phyloP scores from a whole-genome alignment of 176 grass and related monocot genomes.

The Hsuehochloa calcarea region DNA sequence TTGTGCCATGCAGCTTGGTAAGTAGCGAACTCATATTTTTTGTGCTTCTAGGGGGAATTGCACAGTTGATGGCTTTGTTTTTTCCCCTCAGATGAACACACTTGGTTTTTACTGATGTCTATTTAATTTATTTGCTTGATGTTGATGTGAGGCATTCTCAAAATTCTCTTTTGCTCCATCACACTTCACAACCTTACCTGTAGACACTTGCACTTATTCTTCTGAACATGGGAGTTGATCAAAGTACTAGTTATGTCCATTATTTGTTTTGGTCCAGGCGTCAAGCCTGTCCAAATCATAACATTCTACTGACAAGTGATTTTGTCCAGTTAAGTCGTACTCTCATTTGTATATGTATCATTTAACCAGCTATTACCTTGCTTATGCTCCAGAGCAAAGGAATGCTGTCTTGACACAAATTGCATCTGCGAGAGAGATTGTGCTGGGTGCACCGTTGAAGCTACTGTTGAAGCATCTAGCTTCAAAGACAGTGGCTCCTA shows the following conservation, averaged over 20 bases:
- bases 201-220: constrained; percentile 13
- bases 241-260: neutral
- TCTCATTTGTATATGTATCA: constrained; percentile 1
- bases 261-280: neutral
- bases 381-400: constrained; percentile 72
- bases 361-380: constrained; percentile 22
- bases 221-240: neutral
- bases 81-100: neutral
- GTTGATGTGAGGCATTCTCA: neutral
- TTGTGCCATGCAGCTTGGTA: neutral
- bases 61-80: neutral
- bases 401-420: constrained; percentile 83
- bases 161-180: neutral
- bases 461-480: constrained; percentile 78
- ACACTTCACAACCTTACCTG: neutral
- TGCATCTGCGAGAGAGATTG: constrained; percentile 95
- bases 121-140: neutral
- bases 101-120: neutral
- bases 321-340: neutral
- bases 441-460: constrained; percentile 89
- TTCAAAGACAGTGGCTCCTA: constrained; percentile 67
- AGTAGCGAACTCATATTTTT: neutral
- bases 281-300: neutral
- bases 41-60: neutral
- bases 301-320: constrained; percentile 16